Evolutionary conservation across 768 basidiomycete genomes (phyloP), one percentile per base, ranked within the genome.

Genomic region (Scleroderma citrinum): DNA sequence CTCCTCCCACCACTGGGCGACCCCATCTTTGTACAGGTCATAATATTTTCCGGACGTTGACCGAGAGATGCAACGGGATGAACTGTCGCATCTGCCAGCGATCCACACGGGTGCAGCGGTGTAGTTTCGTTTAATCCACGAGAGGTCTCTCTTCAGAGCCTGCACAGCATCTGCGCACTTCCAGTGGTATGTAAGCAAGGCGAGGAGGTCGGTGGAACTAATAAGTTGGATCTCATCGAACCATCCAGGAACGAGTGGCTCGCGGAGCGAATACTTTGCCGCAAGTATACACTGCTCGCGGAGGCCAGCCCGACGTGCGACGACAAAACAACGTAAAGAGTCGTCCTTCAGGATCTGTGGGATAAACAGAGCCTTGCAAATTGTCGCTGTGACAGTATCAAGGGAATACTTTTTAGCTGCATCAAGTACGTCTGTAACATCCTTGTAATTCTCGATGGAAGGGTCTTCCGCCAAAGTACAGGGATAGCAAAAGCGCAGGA

Each of bases 281-380:
- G 71, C 68, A 2, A 60, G 52, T 16, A 52, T 21, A 0, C 61
- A 61, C 36, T 65, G 59, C 6, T 57, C 48, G 21, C 42, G 50
- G n/a, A 63, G 39, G 6, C 44, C 39, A 32, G 60, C 64, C 8
- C 53, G 59, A 17, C 53, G 56, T 5, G 69, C 64, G 12, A 71
- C 58, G 5, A 62, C 68, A 46, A 67, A 72, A 7, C 61, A 60
- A 3, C 60, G 54, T 1, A 72, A 19, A 5, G 68, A 52, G 5
- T 62, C 59, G 1, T 20, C 49, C 3, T 61, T 49, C 7, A 61
- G 37, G 13, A 55, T 42, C 7, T 50, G 30, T 1, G 62, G 57
- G 39, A 49, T 49, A 8, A 46, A 46, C 14, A 70, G 48, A 11
- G 58, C 50, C n/a, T 59, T 53, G 5, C 50, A 52, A 21, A 59